Evolutionary conservation across 768 basidiomycete species (phyloP).

Genomic region (Mycena floridula): DNA sequence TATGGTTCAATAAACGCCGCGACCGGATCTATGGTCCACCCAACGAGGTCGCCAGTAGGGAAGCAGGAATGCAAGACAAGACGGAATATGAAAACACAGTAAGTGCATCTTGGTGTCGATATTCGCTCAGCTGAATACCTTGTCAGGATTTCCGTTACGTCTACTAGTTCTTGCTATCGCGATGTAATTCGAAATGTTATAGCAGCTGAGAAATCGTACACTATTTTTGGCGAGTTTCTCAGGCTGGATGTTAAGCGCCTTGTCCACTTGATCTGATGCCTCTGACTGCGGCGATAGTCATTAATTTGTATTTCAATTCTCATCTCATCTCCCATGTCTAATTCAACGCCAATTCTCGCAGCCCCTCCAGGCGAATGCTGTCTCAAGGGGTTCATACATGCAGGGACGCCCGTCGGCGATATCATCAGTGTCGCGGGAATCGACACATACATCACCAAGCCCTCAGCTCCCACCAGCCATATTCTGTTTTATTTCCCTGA

Average conservation of each 20-base stretch:
- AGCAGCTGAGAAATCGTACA: too few relatives aligned
- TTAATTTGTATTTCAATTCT: too few relatives aligned
- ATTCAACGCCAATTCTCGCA: conserved; percentile 29
- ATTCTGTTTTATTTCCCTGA: conserved; percentile 56
- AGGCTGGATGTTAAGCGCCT: too few relatives aligned
- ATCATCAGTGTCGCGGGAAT: conserved; percentile 34
- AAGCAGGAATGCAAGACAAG: conserved; percentile 17
- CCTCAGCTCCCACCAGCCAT: conserved; percentile 12
- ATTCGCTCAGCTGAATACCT: background rate
- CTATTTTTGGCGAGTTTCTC: too few relatives aligned
- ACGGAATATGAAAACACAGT: conserved; percentile 16
- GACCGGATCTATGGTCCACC: conserved; percentile 11
- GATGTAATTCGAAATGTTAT: too few relatives aligned
- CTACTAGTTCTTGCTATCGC: conserved; percentile 2
- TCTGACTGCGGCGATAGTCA: too few relatives aligned
- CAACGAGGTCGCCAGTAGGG: conserved; percentile 10
- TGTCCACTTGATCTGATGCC: too few relatives aligned
- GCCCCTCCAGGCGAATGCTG: conserved; percentile 46
- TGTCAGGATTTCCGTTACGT: conserved; percentile 11
- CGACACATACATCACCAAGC: conserved; percentile 50
- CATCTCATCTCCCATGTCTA: too few relatives aligned
- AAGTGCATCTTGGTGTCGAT: background rate
- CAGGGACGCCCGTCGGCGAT: conserved; percentile 40
- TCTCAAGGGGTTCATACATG: conserved; percentile 44
- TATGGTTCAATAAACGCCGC: conserved; percentile 7